Conservation (phyloP, 2,329 filamentous ascomycete species). For the Emericellopsis cladophorae region DNA sequence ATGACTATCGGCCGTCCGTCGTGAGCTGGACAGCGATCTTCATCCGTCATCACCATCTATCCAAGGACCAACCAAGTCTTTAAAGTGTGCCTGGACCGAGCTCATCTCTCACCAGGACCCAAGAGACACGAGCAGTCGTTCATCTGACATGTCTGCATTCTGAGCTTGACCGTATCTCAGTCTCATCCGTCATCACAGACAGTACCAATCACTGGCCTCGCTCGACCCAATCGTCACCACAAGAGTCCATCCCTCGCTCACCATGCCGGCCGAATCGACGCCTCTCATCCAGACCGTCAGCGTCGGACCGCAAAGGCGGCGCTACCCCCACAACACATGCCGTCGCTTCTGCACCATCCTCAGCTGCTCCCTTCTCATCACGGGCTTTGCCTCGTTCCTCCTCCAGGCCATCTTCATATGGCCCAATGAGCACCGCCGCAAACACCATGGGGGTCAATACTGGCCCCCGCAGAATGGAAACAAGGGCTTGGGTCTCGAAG, state of each 20-base stretch:
- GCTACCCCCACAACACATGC: conserved; percentile 46
- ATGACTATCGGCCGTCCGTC: background rate
- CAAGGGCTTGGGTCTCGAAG: conserved; percentile 22
- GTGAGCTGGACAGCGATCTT: background rate
- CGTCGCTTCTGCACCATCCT: conserved; percentile 56
- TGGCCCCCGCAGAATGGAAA: too few relatives aligned
- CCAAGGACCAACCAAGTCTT: background rate
- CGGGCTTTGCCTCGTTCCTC: conserved; percentile 35
- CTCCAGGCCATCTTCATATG: conserved; percentile 30
- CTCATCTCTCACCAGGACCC: too few relatives aligned
- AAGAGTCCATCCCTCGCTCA: too few relatives aligned
- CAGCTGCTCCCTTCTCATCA: conserved; percentile 38
- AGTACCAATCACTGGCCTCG: too few relatives aligned
- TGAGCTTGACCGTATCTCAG: too few relatives aligned
- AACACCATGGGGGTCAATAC: conserved; percentile 12
- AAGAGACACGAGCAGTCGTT: too few relatives aligned
- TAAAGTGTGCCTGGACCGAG: too few relatives aligned
- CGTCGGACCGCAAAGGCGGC: conserved; percentile 35
- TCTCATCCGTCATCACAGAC: too few relatives aligned
- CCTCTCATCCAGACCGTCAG: conserved; percentile 54
- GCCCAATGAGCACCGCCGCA: conserved; percentile 20
- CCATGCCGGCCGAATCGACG: conserved; percentile 40
- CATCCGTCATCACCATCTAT: background rate
- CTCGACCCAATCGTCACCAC: too few relatives aligned
- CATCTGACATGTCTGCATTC: too few relatives aligned